These are phyloP conservation scores for Hygrophorus pudorinus DNA, from an alignment of 768 basidiomycete species.

Conservation along the genomic window DNA sequence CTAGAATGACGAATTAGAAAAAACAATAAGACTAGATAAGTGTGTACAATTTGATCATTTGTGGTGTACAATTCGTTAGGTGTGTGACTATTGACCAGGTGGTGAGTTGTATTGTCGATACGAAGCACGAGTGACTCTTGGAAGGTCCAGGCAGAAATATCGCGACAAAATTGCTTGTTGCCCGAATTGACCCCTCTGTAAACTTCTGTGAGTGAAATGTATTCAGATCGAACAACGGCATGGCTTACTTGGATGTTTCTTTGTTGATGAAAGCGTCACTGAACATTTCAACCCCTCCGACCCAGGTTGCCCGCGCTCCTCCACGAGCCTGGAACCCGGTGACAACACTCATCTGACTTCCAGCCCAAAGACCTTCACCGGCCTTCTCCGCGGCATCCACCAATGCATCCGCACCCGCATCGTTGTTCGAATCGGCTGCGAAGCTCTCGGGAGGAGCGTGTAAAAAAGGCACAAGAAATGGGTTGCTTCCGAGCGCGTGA, in stretches of 20 bases:
- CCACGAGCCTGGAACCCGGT: conserved; percentile 82
- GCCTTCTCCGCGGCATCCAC: conserved; percentile 65
- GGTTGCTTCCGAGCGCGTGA: conserved; percentile 58
- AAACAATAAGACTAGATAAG: background rate
- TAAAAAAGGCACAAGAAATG: conserved; percentile 74
- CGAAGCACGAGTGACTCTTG: conserved; percentile 76
- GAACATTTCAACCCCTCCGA: conserved; percentile 75
- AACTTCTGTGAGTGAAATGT: conserved; percentile 3
- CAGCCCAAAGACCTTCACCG: conserved; percentile 79
- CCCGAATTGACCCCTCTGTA: conserved; percentile 55
- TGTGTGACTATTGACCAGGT: conserved; percentile 50
- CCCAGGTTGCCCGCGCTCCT: conserved; percentile 70
- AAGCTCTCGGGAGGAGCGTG: conserved; percentile 69
- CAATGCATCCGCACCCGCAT: conserved; percentile 48
- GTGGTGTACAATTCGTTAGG: conserved; percentile 72
- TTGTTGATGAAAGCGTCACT: conserved; percentile 65
- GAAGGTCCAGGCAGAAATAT: conserved; percentile 86
- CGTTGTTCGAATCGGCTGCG: conserved; percentile 59
- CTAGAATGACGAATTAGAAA: conserved; percentile 27
- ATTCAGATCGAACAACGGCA: background rate
- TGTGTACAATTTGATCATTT: conserved; percentile 72
- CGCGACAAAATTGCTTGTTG: conserved; percentile 64
- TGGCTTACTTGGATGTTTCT: conserved; percentile 46
- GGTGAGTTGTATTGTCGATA: conserved; percentile 67
- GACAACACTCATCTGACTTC: conserved; percentile 65